A percentile compares a stretch with the other conserved stretches of the same genome.
Evolutionary conservation across 805 yeast species (phyloP).

Genomic region (Metschnikowia cerradonensis): DNA sequence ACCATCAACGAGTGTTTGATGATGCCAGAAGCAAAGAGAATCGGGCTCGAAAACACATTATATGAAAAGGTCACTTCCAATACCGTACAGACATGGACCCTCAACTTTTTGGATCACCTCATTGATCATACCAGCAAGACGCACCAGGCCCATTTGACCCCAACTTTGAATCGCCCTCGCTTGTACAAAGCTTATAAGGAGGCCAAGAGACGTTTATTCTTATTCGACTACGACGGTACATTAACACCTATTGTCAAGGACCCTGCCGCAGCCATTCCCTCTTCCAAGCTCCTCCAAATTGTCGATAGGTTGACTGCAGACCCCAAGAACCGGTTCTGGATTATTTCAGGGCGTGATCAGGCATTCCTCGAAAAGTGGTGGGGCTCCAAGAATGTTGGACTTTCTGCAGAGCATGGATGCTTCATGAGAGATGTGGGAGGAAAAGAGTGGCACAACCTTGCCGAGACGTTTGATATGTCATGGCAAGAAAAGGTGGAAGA

Average conservation of each 20-base stretch:
- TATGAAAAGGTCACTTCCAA: slow-evolving; percentile 62
- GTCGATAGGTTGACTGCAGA: slow-evolving; percentile 63
- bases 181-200: slow-evolving; percentile 55
- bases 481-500: slow-evolving; percentile 87
- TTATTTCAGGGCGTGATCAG: slow-evolving; percentile 94
- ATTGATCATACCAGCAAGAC: slow-evolving; percentile 36
- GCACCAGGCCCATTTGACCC: slow-evolving; percentile 49
- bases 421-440: slow-evolving; percentile 74
- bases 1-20: slow-evolving; percentile 66
- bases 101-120: slow-evolving; percentile 51
- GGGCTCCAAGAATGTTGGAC: slow-evolving; percentile 68
- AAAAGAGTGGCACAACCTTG: slow-evolving; percentile 75
- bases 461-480: slow-evolving; percentile 81
- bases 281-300: slow-evolving; percentile 60
- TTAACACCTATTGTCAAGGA: slow-evolving; percentile 93
- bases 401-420: slow-evolving; percentile 97
- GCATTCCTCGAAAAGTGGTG: slow-evolving; percentile 84
- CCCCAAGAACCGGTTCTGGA: slow-evolving; percentile 85
- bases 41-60: slow-evolving; percentile 46
- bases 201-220: slow-evolving; percentile 68
- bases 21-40: slow-evolving; percentile 47
- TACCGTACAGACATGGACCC: slow-evolving; percentile 80
- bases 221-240: slow-evolving; percentile 97
- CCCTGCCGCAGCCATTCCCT: slow-evolving; percentile 98
- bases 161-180: slow-evolving; percentile 72